Evolutionary conservation across 2,329 filamentous ascomycete species (phyloP), one percentile per base, ranked within the genome.

Genomic region (Aspergillus sp.): DNA sequence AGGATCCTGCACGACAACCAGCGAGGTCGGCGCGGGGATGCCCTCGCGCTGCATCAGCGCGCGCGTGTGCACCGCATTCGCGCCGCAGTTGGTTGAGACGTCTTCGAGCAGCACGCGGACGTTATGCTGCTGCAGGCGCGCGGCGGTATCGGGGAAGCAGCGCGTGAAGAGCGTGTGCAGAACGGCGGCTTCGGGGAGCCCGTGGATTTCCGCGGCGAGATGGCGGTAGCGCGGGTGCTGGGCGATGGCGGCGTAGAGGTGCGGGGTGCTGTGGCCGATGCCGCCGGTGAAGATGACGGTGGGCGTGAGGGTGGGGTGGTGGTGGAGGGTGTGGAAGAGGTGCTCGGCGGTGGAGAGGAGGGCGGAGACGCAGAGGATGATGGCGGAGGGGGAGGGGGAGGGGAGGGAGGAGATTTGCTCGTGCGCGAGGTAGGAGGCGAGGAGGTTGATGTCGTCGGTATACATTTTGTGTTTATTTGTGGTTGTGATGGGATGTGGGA

Each of bases 21-120:
- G 61, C 0, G 63, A 67, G 3, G 52, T 53, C 0, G 64, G 61
- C 4, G 36, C 44, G 1, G 49, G 30, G 1, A 73, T 45, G 0
- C 61, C 63, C 6, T 60, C 55, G 3, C 45, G 51, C n/a, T 72
- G 67, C 1, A 78, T 65, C 4, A 76, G 49, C 7, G 64, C 63
- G 4, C 64, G 58, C 17, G 67, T 71, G 40, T 74, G 64, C 2
- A 59, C 58, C 4, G 76, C 76, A 56, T 78, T 78, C 11, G 69
- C 68, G 14, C 75, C 75, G 54, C 75, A 77, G 52, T 78, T 78
- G 0, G 74, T 77, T 1, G 73, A 77, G n/a, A 65, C 52, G 42
- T 75, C 70, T 52, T 79, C 76, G 7, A 77, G 49, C 3, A 77
- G 58, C 17, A 77, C 62, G 7, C 49, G 58, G 16, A 68, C 66